Evolutionary conservation across 441 rosid species (phyloP).

Genomic region (Adansonia grandidieri): DNA sequence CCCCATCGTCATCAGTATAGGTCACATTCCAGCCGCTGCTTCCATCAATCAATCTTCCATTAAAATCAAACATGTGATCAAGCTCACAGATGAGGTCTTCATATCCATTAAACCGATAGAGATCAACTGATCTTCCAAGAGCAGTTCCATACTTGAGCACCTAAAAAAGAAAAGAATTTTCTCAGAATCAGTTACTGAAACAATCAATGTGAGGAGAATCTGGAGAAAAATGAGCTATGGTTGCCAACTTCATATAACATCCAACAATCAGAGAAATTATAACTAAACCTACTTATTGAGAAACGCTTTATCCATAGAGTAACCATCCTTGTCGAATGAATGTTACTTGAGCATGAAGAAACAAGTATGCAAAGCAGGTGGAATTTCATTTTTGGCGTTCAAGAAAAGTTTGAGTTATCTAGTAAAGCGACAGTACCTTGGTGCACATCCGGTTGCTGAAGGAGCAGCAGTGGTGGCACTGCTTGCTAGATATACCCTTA

Average conservation of each 20-base stretch:
- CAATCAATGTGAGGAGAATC: background rate
- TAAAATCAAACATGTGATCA: conserved; percentile 51
- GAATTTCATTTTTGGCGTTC: background rate
- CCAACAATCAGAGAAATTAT: background rate
- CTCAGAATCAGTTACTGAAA: background rate
- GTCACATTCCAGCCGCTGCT: conserved; percentile 46
- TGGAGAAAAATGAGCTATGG: background rate
- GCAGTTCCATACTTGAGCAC: conserved; percentile 48
- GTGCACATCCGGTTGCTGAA: conserved; percentile 36
- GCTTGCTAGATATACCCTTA: conserved; percentile 29
- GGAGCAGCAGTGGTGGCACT: conserved; percentile 36
- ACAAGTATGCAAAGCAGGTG: background rate
- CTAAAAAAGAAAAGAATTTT: conserved; percentile 30
- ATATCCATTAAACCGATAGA: conserved; percentile 40
- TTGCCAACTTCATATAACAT: background rate
- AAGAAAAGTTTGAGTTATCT: background rate
- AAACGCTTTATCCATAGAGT: background rate
- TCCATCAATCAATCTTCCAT: conserved; percentile 48
- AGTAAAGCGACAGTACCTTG: conserved; percentile 39
- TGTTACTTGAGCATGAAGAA: background rate
- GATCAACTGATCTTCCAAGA: conserved; percentile 46
- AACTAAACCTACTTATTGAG: background rate
- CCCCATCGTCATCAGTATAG: conserved; percentile 42
- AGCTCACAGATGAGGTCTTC: conserved; percentile 43
- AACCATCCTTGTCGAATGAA: background rate